These are phyloP conservation scores for Polychaeton citri DNA, from an alignment of 2,329 filamentous ascomycete species.

Conservation along the genomic window DNA sequence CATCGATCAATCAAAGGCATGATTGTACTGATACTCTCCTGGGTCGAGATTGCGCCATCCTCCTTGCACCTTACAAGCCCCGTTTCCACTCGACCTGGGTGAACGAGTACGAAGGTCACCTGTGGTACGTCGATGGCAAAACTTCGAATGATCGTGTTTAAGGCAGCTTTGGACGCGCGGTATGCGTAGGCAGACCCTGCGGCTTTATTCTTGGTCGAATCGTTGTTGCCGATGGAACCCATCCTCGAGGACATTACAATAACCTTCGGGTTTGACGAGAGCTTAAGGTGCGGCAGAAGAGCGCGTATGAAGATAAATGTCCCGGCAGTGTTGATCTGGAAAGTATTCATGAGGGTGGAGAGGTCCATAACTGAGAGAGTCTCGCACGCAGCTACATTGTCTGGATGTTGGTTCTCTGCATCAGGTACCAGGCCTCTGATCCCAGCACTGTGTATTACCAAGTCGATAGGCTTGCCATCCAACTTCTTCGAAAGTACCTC, in stretches of 20 bases:
- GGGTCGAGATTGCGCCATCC: conserved; percentile 29
- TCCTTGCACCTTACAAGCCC: conserved; percentile 30
- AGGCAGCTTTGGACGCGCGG: conserved; percentile 32
- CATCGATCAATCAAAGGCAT: conserved; percentile 24
- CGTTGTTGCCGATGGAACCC: conserved; percentile 29
- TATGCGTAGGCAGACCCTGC: conserved; percentile 34
- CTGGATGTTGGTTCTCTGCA: conserved; percentile 12
- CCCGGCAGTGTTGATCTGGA: conserved; percentile 29
- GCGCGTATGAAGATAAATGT: conserved; percentile 27
- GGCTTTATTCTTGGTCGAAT: conserved; percentile 7
- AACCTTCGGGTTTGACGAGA: conserved; percentile 17
- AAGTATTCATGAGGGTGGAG: conserved; percentile 25
- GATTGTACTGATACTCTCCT: conserved; percentile 28
- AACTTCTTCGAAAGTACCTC: conserved; percentile 9
- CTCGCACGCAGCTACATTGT: conserved; percentile 28
- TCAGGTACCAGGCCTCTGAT: conserved; percentile 29
- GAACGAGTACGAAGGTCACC: conserved; percentile 28
- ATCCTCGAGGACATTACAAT: conserved; percentile 32
- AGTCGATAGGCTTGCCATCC: conserved; percentile 17
- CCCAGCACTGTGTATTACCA: conserved; percentile 32
- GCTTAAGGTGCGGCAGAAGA: conserved; percentile 23
- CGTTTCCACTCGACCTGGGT: conserved; percentile 35
- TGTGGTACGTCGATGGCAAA: conserved; percentile 31
- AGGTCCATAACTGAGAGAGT: conserved; percentile 27
- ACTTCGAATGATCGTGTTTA: conserved; percentile 32